Base-by-base conservation (phyloP, 257 asterid species). In the Thymus quinquecostatus region DNA sequence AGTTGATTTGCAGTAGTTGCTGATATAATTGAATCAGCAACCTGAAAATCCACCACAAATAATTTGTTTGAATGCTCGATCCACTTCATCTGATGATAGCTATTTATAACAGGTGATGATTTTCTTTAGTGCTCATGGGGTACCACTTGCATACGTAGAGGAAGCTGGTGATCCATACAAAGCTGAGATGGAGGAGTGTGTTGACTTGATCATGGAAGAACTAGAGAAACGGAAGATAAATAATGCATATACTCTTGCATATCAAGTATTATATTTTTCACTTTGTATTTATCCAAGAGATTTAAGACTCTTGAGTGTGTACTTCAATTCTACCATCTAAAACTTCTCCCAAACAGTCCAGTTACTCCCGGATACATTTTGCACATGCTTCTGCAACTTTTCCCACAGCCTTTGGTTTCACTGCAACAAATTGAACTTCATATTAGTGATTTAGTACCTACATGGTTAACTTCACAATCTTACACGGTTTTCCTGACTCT, bases 161-260 rank as follows among this genome's bases (percentile, higher is more conserved):
- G 97, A 95, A 83, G 99, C 98, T 74, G 99, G 99, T 73, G 99
- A 95, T 85, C 99, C 99, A 10, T 95, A 95, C 89, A 95, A 95
- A 82, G 98, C 98, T 66, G 99, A 95, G 86, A 95, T 95, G 99
- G 98, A 95, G 91, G 99, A 95, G 86, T 95, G 99, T 66, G 95
- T 94, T 62, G 99, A 94, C 85, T 85, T 90, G 81, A 92, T 92
- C 75, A 92, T 92, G 96, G 98, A 92, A 83, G 98, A 92, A 84
- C 84, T 92, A 70, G 98, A 92, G 81, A 81, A 75, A 77, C 84
- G 97, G 81, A 81, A 53, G 80, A 69, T 87, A 80, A 69, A 75
- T 76, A 92, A 92, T 64, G 78, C 79, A 55, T 92, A 90, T 75
- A 92, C 96, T 34, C 96, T 95, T 80, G 99, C 99, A 58, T 95